Base-by-base conservation (phyloP, 257 asterid genomes). In the Solanum raphanifolium region DNA sequence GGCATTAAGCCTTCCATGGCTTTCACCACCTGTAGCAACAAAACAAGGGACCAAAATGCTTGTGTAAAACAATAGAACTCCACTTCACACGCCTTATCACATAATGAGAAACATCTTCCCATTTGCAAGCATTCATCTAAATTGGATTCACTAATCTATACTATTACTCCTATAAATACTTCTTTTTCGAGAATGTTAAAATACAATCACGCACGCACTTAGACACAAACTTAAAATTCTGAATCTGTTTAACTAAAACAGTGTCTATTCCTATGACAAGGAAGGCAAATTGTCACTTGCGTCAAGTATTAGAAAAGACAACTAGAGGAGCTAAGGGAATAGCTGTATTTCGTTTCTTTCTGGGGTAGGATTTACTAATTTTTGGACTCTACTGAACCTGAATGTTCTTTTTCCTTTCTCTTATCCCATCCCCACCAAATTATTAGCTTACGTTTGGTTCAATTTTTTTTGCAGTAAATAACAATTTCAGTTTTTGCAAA, bases 21-120 rank as follows among this genome's bases (percentile, higher is more conserved):
- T 92, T 95, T 94, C 93, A 95, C 93, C 83, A 96, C 97, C 99
- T 96, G 98, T 90, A 91, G 84, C 87, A 88, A 91, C 83, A 89
- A 84, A 89, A 90, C n/a, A 90, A 87, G 81, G 90, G 86, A 90
- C 93, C 92, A 91, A 89, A 94, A 91, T 86, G 81, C 89, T 90
- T 90, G 91, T 92, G 94, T 94, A 92, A 95, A 91, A 93, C 87
- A 72, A 81, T 87, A 85, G 20, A 48, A n/a, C 92, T 90, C 90
- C 90, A 74, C 86, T 91, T 86, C 87, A 90, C 91, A 87, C 66
- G 41, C 60, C 79, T 32, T 83, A 73, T 20, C 11, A 86, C 43
- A 62, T 36, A 65, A 84, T 58, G 75, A 84, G 15, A 84, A 23
- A 15, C 16, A 43, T 13, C 29, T 79, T 79, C 85, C 39, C 35